Base-by-base conservation (phyloP, 176 grass and related monocot species). In the Ampelocalamus luodianensis region DNA sequence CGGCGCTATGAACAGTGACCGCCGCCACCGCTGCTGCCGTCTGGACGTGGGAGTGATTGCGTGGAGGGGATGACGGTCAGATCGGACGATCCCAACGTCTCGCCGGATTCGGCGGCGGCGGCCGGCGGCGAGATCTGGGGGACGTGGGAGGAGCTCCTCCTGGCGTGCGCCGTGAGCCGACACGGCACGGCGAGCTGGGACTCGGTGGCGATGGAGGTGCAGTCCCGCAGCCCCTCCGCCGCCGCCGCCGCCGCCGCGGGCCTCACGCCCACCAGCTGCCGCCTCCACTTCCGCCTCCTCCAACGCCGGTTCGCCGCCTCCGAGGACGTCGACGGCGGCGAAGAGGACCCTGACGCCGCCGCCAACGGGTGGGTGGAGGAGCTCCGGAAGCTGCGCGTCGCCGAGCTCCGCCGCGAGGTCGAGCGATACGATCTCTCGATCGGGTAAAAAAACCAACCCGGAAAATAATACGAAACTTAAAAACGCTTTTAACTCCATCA, bases 381-480 rank as follows among this genome's bases (percentile, higher is more conserved):
- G 67, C 96, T 98, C 71, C 91, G 93, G 22, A 87, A 88, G 76
- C 83, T 93, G 60, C 89, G 96, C 34, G 89, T 93, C 69, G 91
- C 91, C 22, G 93, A 95, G 87, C 93, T 98, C 89, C 92, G 91
- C 71, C 89, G 85, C 51, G 96, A 93, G 89, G 91, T 98, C 66
- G 89, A 93, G 85, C 87, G 68, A 71, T 89, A 90, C 91, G 96
- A 98, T 86, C 56, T 94, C 50, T 95, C 91, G 65, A 95, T 98
- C 89, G 89, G 84, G 96, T 98, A 98, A 92, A 72, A 24, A 64
- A 58, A 62, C 55, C 20, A 27, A 65, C 61, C 66, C 51, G 62
- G 65, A 77, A 65, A 59, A 70, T 81, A 68, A 72, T 45, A 50
- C 49, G 68, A 63, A 82, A 40, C 13, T n/a, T 69, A 58, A 78